Conservation (phyloP, 768 basidiomycete species). For the Strobilomyces confusus region DNA sequence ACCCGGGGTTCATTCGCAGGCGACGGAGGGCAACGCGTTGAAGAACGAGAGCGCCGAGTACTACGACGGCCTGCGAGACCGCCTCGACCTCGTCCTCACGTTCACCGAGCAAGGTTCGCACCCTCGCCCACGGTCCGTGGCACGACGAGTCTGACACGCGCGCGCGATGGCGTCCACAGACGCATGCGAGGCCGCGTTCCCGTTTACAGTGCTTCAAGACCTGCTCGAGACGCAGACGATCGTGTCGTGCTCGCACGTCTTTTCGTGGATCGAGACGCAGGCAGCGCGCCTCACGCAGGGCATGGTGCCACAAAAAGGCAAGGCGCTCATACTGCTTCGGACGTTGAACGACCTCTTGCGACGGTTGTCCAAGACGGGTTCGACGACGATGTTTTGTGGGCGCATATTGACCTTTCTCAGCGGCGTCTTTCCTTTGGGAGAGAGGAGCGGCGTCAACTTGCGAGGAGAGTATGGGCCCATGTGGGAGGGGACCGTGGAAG, state of each 20-base stretch:
- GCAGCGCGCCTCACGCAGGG: constrained; percentile 66
- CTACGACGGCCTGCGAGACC: constrained; percentile 55
- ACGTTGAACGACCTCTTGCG: constrained; percentile 85
- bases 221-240: constrained; percentile 85
- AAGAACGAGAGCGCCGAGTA: constrained; percentile 51
- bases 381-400: constrained; percentile 84
- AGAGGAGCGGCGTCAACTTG: constrained; percentile 88
- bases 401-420: constrained; percentile 86
- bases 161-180: constrained; percentile 38
- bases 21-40: constrained; percentile 63
- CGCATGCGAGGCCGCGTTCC: constrained; percentile 72
- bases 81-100: constrained; percentile 68
- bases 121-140: not conserved
- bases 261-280: constrained; percentile 82
- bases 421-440: constrained; percentile 81
- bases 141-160: not conserved
- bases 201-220: constrained; percentile 73
- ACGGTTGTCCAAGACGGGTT: constrained; percentile 80
- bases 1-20: constrained; percentile 35
- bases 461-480: constrained; percentile 80
- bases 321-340: constrained; percentile 79
- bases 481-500: constrained; percentile 63
- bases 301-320: constrained; percentile 84
- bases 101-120: constrained; percentile 73
- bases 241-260: constrained; percentile 78